Percentiles rank a stretch among this genome's conserved stretches.
phyloP scores from a whole-genome alignment of 345 rosid species.

The Raphanus raphanistrum region DNA sequence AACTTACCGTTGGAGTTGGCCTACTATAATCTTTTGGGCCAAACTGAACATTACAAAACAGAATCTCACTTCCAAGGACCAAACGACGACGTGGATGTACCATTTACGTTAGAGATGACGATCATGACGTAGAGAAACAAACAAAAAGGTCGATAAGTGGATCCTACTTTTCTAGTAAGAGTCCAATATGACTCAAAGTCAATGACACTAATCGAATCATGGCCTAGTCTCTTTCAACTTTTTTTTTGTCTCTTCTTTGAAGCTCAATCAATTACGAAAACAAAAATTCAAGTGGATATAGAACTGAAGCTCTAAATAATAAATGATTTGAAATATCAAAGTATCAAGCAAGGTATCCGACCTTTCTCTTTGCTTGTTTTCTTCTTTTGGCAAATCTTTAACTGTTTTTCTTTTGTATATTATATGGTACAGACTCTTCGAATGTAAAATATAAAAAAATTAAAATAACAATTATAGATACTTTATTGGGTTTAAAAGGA shows the following conservation, averaged over 20 bases:
- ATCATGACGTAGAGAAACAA: neutral
- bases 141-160: constrained; percentile 17
- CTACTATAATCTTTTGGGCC: too few relatives aligned
- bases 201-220: constrained; percentile 20
- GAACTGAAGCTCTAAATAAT: neutral
- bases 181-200: constrained; percentile 31
- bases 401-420: neutral
- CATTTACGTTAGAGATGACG: constrained; percentile 21
- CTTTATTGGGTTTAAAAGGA: constrained; percentile 1
- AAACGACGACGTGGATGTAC: constrained; percentile 19
- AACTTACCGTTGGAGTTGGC: too few relatives aligned
- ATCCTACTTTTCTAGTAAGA: constrained; percentile 10
- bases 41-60: neutral
- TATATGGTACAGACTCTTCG: neutral
- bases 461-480: neutral
- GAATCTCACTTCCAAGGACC: neutral
- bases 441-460: neutral
- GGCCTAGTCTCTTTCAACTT: constrained; percentile 20
- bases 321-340: constrained; percentile 1
- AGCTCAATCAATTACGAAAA: neutral
- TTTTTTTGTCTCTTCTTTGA: constrained; percentile 3
- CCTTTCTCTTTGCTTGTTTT: neutral
- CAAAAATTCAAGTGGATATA: neutral
- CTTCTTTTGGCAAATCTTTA: neutral
- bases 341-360: constrained; percentile 34